Evolutionary conservation across 495 filamentous ascomycete genomes (phyloP).

Genomic region (Antarctomyces pellizariae): DNA sequence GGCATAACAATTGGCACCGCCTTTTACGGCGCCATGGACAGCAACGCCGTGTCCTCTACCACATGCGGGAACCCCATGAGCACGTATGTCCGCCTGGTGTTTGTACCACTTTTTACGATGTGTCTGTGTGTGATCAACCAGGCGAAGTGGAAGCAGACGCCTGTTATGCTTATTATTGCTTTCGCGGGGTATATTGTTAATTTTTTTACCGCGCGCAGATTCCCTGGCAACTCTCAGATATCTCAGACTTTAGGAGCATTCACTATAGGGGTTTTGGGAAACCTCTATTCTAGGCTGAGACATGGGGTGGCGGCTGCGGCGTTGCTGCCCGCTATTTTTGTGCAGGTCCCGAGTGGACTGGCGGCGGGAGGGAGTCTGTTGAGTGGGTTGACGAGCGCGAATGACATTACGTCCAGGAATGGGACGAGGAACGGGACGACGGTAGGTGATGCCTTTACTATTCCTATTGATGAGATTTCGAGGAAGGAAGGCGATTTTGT

Average conservation of each 20-base stretch:
- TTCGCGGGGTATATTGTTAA: constrained; percentile 75
- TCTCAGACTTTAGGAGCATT: constrained; percentile 70
- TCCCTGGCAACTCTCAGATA: constrained; percentile 57
- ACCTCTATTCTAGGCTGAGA: constrained; percentile 64
- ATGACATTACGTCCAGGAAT: constrained; percentile 35
- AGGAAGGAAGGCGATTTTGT: no score
- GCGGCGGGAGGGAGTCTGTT: constrained; percentile 67
- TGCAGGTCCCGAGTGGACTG: constrained; percentile 78
- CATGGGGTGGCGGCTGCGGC: constrained; percentile 73
- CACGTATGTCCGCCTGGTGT: constrained; percentile 41
- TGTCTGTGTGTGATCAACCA: constrained; percentile 74
- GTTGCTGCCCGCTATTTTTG: constrained; percentile 82
- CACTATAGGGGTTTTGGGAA: constrained; percentile 65
- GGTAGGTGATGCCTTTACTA: no score
- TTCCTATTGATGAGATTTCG: no score
- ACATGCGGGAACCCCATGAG: constrained; percentile 41
- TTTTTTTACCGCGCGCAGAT: constrained; percentile 48
- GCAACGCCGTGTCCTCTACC: constrained; percentile 46
- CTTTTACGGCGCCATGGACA: constrained; percentile 64
- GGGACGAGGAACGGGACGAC: constrained; percentile 10
- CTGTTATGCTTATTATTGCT: constrained; percentile 65
- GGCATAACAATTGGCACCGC: constrained; percentile 89
- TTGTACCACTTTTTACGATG: constrained; percentile 61
- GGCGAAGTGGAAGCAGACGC: constrained; percentile 72
- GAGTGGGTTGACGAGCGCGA: constrained; percentile 61